A percentile compares a stretch with the other conserved stretches of the same genome.
Conservation (phyloP, 768 basidiomycete species). For the Pleurotus salmoneostramineus region DNA sequence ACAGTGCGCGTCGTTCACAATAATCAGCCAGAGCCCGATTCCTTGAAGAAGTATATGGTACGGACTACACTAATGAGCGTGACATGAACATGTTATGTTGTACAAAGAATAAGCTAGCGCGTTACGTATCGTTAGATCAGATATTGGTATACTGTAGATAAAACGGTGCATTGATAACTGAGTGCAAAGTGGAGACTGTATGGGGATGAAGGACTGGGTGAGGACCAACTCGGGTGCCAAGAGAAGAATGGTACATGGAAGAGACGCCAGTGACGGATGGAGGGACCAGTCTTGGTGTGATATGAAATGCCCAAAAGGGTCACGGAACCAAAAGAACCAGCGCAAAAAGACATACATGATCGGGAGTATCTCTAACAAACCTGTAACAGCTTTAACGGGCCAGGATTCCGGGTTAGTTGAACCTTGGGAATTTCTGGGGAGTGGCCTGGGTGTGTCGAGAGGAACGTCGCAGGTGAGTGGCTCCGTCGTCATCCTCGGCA, state of each 20-base stretch:
- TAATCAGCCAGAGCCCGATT: neutral
- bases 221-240: neutral
- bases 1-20: neutral
- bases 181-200: neutral
- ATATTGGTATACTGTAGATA: neutral
- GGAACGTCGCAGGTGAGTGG: constrained; percentile 26
- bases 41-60: neutral
- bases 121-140: neutral
- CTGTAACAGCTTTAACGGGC: too few species aligned
- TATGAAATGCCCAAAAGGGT: neutral
- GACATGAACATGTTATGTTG: neutral
- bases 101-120: neutral
- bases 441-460: constrained; percentile 17
- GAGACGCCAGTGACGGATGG: neutral
- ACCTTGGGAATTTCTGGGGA: constrained; percentile 26
- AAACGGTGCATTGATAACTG: neutral
- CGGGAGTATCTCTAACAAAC: too few species aligned
- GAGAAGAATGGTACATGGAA: neutral
- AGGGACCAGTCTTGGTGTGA: neutral
- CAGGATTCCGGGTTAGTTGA: constrained; percentile 1
- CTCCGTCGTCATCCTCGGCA: constrained; percentile 12
- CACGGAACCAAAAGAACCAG: neutral
- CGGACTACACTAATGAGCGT: neutral
- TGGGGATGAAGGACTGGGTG: neutral
- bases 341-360: too few species aligned